phyloP scores from a whole-genome alignment of 2,329 filamentous ascomycete species.

The Xylariaceae sp. region DNA sequence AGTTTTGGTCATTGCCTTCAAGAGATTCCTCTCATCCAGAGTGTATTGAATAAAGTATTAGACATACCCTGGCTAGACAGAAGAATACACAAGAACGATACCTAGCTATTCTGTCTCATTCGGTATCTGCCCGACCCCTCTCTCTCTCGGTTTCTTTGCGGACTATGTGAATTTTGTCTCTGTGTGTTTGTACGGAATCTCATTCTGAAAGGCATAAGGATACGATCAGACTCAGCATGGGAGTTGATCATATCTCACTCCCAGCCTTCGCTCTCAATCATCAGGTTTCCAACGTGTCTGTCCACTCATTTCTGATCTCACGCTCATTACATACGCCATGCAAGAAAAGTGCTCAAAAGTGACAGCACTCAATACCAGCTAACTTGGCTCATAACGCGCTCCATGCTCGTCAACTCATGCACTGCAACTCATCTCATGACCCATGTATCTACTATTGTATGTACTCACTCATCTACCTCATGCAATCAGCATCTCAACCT shows the following conservation, averaged over 20 bases:
- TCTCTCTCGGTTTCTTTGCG: neutral
- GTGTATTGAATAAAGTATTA: neutral
- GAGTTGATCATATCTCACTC: neutral
- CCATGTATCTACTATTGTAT: neutral
- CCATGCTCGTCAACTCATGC: neutral
- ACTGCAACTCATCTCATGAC: neutral
- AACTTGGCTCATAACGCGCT: constrained; percentile 26
- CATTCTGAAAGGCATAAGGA: neutral
- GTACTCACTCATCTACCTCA: constrained; percentile 22
- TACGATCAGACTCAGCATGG: neutral
- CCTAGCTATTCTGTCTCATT: neutral
- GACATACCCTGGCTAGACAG: neutral
- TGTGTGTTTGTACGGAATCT: neutral
- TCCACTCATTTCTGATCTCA: neutral
- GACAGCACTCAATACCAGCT: constrained; percentile 2
- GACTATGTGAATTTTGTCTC: neutral
- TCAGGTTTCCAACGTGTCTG: neutral
- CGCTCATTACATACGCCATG: neutral
- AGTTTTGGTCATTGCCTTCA: neutral
- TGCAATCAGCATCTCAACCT: constrained; percentile 47
- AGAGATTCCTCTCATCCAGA: neutral
- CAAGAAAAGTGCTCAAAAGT: neutral
- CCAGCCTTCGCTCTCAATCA: neutral
- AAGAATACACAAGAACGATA: no score
- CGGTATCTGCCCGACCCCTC: neutral